Evolutionary conservation across 768 basidiomycete species (phyloP).

Genomic region (Serpula lacrymans): DNA sequence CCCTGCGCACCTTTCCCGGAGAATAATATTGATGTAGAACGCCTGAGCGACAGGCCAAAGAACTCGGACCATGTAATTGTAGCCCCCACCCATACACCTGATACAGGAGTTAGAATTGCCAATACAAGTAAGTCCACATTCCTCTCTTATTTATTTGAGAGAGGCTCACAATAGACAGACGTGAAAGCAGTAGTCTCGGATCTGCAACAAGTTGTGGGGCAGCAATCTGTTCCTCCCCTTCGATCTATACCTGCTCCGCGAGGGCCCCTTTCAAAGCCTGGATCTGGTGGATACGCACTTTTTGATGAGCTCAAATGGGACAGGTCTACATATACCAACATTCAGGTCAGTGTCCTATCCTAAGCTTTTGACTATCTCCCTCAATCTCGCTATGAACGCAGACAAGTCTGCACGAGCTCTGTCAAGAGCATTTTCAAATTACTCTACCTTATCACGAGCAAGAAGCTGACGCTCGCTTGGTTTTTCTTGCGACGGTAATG

Average conservation of each 20-base stretch:
- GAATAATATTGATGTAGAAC: neutral
- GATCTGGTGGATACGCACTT: neutral
- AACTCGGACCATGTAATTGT: too few relatives aligned
- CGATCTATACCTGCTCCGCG: too few relatives aligned
- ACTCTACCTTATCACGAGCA: neutral
- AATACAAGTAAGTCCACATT: too few relatives aligned
- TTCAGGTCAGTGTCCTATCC: neutral
- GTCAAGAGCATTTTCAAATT: neutral
- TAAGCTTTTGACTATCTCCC: neutral
- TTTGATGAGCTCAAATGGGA: neutral
- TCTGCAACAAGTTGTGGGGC: too few relatives aligned
- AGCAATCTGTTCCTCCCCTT: too few relatives aligned
- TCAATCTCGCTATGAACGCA: neutral
- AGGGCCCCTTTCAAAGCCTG: neutral
- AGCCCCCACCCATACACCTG: too few relatives aligned
- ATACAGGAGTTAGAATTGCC: too few relatives aligned
- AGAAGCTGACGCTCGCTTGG: neutral
- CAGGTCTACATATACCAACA: neutral
- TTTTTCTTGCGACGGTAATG: neutral
- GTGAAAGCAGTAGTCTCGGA: too few relatives aligned
- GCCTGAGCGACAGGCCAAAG: too few relatives aligned
- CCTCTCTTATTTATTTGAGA: too few relatives aligned
- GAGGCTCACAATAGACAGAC: too few relatives aligned
- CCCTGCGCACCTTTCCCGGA: neutral
- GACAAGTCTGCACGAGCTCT: neutral